Evolutionary conservation across 768 basidiomycete species (phyloP), one percentile per base, ranked within the genome.

Genomic region (Russula sp.): DNA sequence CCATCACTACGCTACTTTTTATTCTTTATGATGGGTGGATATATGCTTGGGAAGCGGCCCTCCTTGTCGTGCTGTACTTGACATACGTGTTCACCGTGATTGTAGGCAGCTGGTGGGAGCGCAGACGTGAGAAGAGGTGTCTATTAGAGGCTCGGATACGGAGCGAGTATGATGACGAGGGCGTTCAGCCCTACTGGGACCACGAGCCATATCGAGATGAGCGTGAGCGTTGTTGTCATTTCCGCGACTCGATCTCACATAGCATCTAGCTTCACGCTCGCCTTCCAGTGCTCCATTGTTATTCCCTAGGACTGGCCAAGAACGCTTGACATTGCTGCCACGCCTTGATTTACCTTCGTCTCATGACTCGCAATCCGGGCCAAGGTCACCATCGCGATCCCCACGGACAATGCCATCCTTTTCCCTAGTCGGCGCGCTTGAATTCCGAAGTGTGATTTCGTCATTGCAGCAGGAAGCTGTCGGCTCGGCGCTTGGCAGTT

Each of bases 391-490:
- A 7, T 67, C 73, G 54, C 67, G 73, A 69, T 64, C 79, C 26
- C 64, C 77, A 67, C 74, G 75, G 26, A 83, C 84, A 65, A 82
- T 92, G 75, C 90, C 89, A 3, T 91, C 89, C 0, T 93, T 93
- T 70, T 98, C 96, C 3, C 83, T 99, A 2, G 84, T 98, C 5
- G 93, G 96, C 10, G 97, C 97, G 0, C 83, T 99, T 50, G 97
- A 99, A 75, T 99, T 99, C 76, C 83, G 94, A 20, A 88, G 94
- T 64, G 90, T 98, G 26, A 89, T 99, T 24, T 81, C 89, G 13
- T 87, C 89, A 0, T 79, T 99, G 26, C 84, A 86, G 67, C 80
- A 80, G 55, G 85, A 94, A 70, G 87, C 88, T 11, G 80, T 84
- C 2, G 78, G 79, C 0, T 75, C 82, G 0, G 81, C 84, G 0